Base-by-base conservation (phyloP, 2,329 filamentous ascomycete genomes). In the Monilinia fructigena region DNA sequence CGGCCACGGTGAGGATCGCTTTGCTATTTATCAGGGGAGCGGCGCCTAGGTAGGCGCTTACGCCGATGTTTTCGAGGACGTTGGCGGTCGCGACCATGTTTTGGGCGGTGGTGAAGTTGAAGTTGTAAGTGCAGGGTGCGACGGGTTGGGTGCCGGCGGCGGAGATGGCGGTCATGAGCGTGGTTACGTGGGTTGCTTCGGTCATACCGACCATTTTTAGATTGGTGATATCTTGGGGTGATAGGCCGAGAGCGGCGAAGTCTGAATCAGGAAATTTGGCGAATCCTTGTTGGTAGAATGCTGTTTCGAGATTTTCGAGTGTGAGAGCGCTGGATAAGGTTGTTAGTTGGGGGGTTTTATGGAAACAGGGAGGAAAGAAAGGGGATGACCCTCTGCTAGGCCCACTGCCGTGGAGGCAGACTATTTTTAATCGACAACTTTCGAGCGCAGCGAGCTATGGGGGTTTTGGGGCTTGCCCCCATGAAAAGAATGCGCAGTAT, bases 261-360 rank as follows among this genome's bases (percentile, higher is more conserved):
- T 91, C 85, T 40, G 82, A 76, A 52, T 84, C 82, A 35, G 85
- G 81, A 79, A 92, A 90, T 76, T 86, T 83, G 69, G 82, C 81
- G 75, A 92, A 90, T 48, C 88, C 89, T 75, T 89, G 82, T 72
- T 85, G 82, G 82, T 93, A 92, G 78, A 91, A 92, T 65, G 83
- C 81, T 31, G 86, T 82, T 79, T 92, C 90, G 73, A 92, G 87
- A 78, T 89, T 87, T 78, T 93, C 90, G 55, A 91, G 82, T 7
- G 89, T 91, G 66, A 91, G 80, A 69, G 89, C 89, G 75, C 86
- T 89, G 69, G 23, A 64, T 12, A n/a, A 12, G 1, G 0, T 6
- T 45, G 7, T 28, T 69, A 66, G 63, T 66, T 62, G n/a, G 54
- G 16, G 14, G 10, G n/a, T 28, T 20, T 20, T 2, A n/a, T 28